Evolutionary conservation across 2,329 filamentous ascomycete genomes (phyloP), one percentile per base, ranked within the genome.

Genomic region (Colletotrichum incanum): DNA sequence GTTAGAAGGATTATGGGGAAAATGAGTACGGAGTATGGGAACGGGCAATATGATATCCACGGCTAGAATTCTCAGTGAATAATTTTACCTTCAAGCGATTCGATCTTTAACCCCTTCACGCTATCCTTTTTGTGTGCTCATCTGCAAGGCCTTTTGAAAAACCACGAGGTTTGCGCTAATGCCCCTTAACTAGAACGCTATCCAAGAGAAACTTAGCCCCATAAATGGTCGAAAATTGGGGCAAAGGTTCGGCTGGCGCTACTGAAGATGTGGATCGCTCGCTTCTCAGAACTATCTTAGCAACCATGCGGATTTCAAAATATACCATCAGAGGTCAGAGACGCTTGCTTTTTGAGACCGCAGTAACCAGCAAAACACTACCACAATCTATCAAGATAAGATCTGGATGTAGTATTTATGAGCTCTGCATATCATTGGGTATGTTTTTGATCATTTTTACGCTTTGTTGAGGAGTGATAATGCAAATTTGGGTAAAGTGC

Each of bases 1-100:
- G 49, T 37, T n/a, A 39, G 31, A 70, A 3, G 56, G 58, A 16
- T 43, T 50, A 20, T 12, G 9, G 3, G 43, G 45, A 31, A 59
- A 45, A 41, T 14, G 37, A 54, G 59, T 28, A 39, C 45, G 65
- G 70, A 72, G 70, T 72, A 69, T 16, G 50, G 69, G 66, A 31
- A n/a, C 23, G 23, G 45, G 20, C 49, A 60, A 58, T 47, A 60
- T 72, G 70, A 72, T 72, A 72, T 72, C 70, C 70, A 65, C 43
- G 28, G 65, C 47, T 65, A 9, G 34, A 37, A 67, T 67, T 49
- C 7, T 60, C 50, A 14, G 47, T 55, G 9, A 41, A 18, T 23
- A 56, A 55, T 41, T 56, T 39, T 14, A 28, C 16, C 31, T 37
- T n/a, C 9, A 47, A 41, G 56, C 26, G 31, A 28, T 56, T 5